Percentiles rank a stretch among this genome's conserved stretches.
These are phyloP conservation scores for Endocladia muricata DNA, from an alignment of 31 red algal genomes.

Conservation along the genomic window DNA sequence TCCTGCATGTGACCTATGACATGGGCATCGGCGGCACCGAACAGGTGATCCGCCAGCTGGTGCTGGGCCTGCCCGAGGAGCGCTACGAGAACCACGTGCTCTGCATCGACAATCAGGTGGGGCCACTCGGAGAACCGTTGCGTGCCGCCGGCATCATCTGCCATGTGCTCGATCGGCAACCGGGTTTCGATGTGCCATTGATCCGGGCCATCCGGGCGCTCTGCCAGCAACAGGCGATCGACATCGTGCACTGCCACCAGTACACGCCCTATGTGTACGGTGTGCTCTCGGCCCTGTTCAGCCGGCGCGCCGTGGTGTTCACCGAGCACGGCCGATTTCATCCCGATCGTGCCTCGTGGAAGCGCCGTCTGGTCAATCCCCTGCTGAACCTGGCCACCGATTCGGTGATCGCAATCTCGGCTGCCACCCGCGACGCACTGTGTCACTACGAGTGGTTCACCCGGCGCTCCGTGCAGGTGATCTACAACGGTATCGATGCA, in stretches of 20 bases:
- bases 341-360: not conserved
- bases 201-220: no score
- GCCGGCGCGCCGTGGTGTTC: not conserved
- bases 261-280: conserved; percentile 3
- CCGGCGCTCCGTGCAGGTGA: not conserved
- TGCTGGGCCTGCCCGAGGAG: not conserved
- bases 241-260: no score
- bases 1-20: not conserved
- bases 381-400: no score
- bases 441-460: not conserved
- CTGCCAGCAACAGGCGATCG: no score
- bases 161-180: not conserved
- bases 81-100: not conserved
- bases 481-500: not conserved
- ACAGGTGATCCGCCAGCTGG: not conserved
- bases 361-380: not conserved
- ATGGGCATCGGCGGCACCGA: not conserved
- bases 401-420: no score
- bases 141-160: not conserved
- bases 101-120: not conserved
- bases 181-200: not conserved
- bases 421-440: no score
- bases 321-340: not conserved
- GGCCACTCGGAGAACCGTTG: not conserved
- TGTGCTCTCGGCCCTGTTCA: not conserved